Percentiles rank a stretch among this genome's conserved stretches.
phyloP scores from a whole-genome alignment of 1,284 basidiomycete genomes.

The Ganoderma lucidum region DNA sequence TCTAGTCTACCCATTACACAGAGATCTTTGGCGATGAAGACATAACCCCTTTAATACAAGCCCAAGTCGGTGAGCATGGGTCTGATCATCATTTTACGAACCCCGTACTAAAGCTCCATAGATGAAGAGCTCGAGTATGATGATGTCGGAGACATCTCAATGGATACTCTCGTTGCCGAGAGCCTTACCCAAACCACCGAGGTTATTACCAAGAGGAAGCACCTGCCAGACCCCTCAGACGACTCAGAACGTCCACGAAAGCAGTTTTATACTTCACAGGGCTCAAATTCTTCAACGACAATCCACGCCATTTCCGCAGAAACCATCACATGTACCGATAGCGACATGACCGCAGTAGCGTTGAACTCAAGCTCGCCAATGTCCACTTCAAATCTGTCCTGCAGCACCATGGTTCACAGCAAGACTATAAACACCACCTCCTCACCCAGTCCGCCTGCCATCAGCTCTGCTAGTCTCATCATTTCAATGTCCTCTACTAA shows the following conservation, averaged over 20 bases:
- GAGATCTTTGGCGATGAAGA: constrained; percentile 17
- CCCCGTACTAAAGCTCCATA: background rate
- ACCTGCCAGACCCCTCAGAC: background rate
- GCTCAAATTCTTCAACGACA: background rate
- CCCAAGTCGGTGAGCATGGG: background rate
- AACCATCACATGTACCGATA: constrained; percentile 12
- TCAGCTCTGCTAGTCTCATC: background rate
- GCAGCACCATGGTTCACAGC: background rate
- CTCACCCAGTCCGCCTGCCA: background rate
- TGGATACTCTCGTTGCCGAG: background rate
- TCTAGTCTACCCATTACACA: constrained; percentile 17
- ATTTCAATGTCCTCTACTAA: background rate
- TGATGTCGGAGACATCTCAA: constrained; percentile 2
- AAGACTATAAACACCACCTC: background rate
- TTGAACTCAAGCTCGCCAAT: background rate
- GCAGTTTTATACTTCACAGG: background rate
- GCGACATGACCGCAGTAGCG: constrained; percentile 12
- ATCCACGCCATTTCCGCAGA: background rate
- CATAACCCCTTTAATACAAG: background rate
- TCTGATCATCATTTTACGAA: too few species aligned
- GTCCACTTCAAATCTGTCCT: background rate
- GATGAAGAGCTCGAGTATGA: background rate
- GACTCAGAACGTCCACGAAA: constrained; percentile 1
- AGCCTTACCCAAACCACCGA: background rate
- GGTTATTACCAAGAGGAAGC: constrained; percentile 15